These are phyloP conservation scores for Cutaneotrichosporon dermatis DNA, from an alignment of 1,284 basidiomycete species.

Conservation along the genomic window DNA sequence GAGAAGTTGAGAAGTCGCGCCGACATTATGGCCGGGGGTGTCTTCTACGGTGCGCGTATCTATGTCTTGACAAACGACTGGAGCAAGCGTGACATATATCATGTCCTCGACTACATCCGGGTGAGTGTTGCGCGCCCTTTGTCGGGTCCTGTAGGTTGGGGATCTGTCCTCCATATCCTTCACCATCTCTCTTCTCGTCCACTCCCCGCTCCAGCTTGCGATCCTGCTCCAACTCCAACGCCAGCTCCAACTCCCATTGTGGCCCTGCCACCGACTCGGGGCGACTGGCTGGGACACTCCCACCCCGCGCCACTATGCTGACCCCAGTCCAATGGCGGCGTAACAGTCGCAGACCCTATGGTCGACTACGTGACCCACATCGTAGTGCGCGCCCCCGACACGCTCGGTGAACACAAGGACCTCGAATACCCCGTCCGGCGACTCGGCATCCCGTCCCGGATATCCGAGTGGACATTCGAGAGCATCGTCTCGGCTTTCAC, in stretches of 20 bases:
- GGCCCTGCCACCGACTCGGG: no score
- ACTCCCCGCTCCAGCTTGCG: no score
- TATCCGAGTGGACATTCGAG: conserved; percentile 1
- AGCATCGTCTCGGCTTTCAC: conserved; percentile 3
- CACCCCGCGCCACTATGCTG: background rate
- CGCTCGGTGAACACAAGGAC: background rate
- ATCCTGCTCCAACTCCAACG: no score
- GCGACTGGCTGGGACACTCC: no score
- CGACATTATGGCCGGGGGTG: background rate
- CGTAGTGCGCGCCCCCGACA: background rate
- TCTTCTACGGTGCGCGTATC: conserved; percentile 64
- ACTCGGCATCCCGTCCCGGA: background rate
- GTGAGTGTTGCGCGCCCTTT: background rate
- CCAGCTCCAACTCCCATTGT: no score
- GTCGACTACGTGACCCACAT: conserved; percentile 4
- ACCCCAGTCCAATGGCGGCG: background rate
- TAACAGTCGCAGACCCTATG: background rate
- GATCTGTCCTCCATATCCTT: no score
- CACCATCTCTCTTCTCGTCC: no score
- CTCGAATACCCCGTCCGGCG: background rate
- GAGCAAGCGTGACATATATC: background rate
- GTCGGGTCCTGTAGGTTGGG: no score
- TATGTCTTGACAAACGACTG: conserved; percentile 62
- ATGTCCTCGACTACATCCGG: background rate
- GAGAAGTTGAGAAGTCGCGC: background rate